phyloP scores from a whole-genome alignment of 805 yeast genomes.

The Wickerhamiella vanderwaltii region DNA sequence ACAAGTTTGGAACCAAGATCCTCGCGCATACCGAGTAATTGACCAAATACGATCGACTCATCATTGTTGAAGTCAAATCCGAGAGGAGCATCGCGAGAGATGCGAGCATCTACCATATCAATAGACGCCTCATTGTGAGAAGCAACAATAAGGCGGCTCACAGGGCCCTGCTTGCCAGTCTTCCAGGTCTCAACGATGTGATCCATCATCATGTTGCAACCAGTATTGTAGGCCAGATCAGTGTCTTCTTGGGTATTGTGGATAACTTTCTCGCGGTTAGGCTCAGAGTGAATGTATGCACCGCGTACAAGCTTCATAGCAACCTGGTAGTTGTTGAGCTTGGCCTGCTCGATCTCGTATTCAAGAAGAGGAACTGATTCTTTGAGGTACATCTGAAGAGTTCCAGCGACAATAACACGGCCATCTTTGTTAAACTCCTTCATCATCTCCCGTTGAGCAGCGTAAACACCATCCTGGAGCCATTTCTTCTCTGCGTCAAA shows the following conservation, averaged over 20 bases:
- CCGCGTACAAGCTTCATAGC: conserved; percentile 91
- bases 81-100: conserved; percentile 28
- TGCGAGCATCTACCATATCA: conserved; percentile 49
- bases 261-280: conserved; percentile 52
- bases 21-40: conserved; percentile 92
- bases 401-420: conserved; percentile 65
- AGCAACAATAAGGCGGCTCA: conserved; percentile 59
- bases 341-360: conserved; percentile 54
- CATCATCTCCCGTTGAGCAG: conserved; percentile 72
- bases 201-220: conserved; percentile 49
- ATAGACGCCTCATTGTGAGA: conserved; percentile 80
- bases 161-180: conserved; percentile 45
- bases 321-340: conserved; percentile 46
- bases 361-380: conserved; percentile 53
- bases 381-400: conserved; percentile 82
- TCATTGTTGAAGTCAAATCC: conserved; percentile 22
- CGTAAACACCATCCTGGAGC: conserved; percentile 84
- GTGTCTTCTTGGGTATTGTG: conserved; percentile 68
- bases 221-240: conserved; percentile 63
- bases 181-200: conserved; percentile 37
- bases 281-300: conserved; percentile 86
- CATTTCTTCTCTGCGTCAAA: conserved; percentile 83
- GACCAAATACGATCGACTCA: conserved; percentile 61
- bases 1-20: conserved; percentile 68
- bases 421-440: conserved; percentile 52